A percentile compares a stretch with the other conserved stretches of the same genome.
Evolutionary conservation across 805 yeast genomes (phyloP).

Genomic region (Nadsonia fulvescens): DNA sequence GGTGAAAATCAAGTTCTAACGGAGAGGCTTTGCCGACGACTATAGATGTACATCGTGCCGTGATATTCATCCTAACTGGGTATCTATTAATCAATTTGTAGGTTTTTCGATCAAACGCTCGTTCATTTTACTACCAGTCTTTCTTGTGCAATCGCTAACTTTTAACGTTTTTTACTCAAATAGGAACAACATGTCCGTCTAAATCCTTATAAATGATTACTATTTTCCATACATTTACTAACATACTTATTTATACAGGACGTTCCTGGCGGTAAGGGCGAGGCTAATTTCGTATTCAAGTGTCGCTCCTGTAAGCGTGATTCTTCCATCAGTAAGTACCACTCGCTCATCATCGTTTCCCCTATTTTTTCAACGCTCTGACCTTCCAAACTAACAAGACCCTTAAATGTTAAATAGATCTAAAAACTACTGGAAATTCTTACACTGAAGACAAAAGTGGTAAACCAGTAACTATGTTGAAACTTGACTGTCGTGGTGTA

Average conservation of each 20-base stretch:
- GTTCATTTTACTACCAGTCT: too few species aligned
- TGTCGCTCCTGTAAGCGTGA: constrained; percentile 45
- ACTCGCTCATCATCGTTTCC: too few species aligned
- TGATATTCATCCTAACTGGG: constrained; percentile 53
- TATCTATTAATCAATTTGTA: constrained; percentile 47
- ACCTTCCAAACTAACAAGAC: too few species aligned
- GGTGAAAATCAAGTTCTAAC: too few species aligned
- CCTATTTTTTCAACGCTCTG: too few species aligned
- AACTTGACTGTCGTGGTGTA: constrained; percentile 74
- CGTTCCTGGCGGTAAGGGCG: constrained; percentile 56
- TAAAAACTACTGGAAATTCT: too few species aligned
- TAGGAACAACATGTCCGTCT: constrained; percentile 2
- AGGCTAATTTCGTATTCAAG: constrained; percentile 64
- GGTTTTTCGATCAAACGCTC: constrained; percentile 2
- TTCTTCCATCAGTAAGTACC: constrained; percentile 15
- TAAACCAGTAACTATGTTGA: constrained; percentile 31
- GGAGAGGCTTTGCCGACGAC: constrained; percentile 3
- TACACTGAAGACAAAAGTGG: too few species aligned
- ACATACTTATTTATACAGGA: constrained; percentile 11
- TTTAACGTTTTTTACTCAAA: constrained; percentile 3
- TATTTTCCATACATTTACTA: too few species aligned
- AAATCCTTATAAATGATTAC: too few species aligned
- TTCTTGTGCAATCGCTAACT: too few species aligned
- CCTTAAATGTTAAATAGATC: too few species aligned
- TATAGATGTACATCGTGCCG: constrained; percentile 55